Evolutionary conservation across 306 rosid genomes (phyloP), one percentile per base, ranked within the genome.

Genomic region (Castanospermum australe): DNA sequence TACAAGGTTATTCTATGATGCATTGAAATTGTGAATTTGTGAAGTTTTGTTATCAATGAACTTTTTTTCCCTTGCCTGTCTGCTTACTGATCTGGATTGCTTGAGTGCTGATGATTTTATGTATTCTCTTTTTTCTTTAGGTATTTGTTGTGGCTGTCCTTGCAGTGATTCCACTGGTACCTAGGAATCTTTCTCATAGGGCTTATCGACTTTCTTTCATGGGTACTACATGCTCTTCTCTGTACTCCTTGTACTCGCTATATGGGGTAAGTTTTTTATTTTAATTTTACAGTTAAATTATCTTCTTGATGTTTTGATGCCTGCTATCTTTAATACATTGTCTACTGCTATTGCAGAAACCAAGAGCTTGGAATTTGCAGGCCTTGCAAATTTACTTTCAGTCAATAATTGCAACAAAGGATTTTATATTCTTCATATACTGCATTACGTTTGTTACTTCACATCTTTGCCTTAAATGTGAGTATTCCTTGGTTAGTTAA

Each of bases 331-430:
- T 72, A 76, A 44, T 63, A 42, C 74, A 79, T 44, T 74, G 45
- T 79, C 67, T 75, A 60, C 47, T 72, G 62, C 60, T 51, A 17
- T 82, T 84, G 79, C 91, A 96, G 99, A 91, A 83, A 87, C 99
- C 99, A 4, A 91, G 97, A 76, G 97, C 88, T 22, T 96, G 97
- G 98, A 96, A 90, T 90, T 32, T 91, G 78, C 99, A 90, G 77
- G 94, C 93, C 36, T 75, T 96, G 91, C 97, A 93, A 89, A 87
- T 72, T 75, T 96, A 96, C 88, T 91, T 96, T 76, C 98, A 92
- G 80, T 67, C 91, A 28, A 81, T 96, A 64, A 68, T 89, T 79
- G 90, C 69, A 21, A 64, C 98, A 48, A 96, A 91, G 79, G 98
- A 96, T 88, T 93, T 96, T 82, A 90, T 96, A 82, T 88, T 83